A percentile compares a stretch with the other conserved stretches of the same genome.
phyloP scores from a whole-genome alignment of 2,329 filamentous ascomycete species.

The Cladophialophora exuberans region DNA sequence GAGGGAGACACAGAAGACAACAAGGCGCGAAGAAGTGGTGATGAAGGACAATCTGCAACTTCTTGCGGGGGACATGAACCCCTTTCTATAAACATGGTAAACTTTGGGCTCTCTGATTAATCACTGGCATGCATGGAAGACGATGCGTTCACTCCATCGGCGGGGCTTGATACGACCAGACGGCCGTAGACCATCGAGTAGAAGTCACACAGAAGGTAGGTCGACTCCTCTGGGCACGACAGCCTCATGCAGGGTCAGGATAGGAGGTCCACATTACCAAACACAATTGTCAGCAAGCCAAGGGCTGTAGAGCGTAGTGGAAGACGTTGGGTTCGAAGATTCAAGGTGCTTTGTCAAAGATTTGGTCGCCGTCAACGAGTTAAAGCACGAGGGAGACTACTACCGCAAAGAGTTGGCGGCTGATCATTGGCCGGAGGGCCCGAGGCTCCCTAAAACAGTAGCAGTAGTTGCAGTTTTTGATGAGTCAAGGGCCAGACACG shows the following conservation, averaged over 20 bases:
- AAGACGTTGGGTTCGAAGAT: not conserved
- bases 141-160: not conserved
- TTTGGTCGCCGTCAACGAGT: not conserved
- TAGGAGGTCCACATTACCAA: not conserved
- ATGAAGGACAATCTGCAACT: too few relatives aligned
- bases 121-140: not conserved
- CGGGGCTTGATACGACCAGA: not conserved
- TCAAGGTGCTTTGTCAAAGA: not conserved
- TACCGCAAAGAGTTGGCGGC: not conserved
- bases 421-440: not conserved
- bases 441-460: not conserved
- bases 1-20: not conserved
- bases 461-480: not conserved
- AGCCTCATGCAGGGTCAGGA: not conserved
- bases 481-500: too few relatives aligned
- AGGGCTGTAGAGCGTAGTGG: not conserved
- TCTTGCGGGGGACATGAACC: not conserved
- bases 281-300: slow-evolving; percentile 11
- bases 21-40: too few relatives aligned
- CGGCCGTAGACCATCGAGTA: not conserved
- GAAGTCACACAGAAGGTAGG: not conserved
- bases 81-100: not conserved
- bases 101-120: not conserved
- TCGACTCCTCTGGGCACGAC: not conserved
- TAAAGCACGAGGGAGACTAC: too few relatives aligned